Evolutionary conservation across 768 basidiomycete genomes (phyloP).

Genomic region (Leucocoprinus leucothites): DNA sequence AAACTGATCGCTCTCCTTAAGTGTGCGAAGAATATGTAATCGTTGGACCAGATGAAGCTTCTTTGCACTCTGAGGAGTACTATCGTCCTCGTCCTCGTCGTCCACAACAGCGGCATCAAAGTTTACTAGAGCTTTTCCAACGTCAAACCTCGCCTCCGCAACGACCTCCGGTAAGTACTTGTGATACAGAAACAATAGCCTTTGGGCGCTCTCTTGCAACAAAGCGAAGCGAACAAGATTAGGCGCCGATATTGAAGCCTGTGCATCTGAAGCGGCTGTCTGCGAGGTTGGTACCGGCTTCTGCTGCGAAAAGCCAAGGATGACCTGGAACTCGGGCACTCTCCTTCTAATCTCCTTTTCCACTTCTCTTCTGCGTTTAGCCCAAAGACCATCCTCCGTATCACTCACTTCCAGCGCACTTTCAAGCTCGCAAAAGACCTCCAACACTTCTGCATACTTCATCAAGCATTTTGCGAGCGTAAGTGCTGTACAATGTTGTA

Average conservation of each 20-base stretch:
- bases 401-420: constrained; percentile 57
- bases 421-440: constrained; percentile 46
- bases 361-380: constrained; percentile 59
- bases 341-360: constrained; percentile 71
- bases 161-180: constrained; percentile 68
- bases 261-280: background rate
- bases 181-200: constrained; percentile 86
- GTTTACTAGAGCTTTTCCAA: constrained; percentile 68
- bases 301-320: constrained; percentile 79
- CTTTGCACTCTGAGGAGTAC: constrained; percentile 16
- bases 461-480: constrained; percentile 71
- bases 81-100: constrained; percentile 21
- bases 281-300: constrained; percentile 19
- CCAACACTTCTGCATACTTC: constrained; percentile 62
- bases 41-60: constrained; percentile 52
- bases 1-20: constrained; percentile 80
- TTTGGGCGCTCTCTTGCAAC: constrained; percentile 74
- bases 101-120: constrained; percentile 24
- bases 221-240: constrained; percentile 50
- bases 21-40: constrained; percentile 71
- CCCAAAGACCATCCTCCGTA: constrained; percentile 67
- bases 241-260: background rate
- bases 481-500: constrained; percentile 83
- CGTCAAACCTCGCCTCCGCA: constrained; percentile 81
- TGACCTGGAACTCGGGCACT: constrained; percentile 83